Evolutionary conservation across 495 filamentous ascomycete genomes (phyloP).

Genomic region (Podospora fimiseda): DNA sequence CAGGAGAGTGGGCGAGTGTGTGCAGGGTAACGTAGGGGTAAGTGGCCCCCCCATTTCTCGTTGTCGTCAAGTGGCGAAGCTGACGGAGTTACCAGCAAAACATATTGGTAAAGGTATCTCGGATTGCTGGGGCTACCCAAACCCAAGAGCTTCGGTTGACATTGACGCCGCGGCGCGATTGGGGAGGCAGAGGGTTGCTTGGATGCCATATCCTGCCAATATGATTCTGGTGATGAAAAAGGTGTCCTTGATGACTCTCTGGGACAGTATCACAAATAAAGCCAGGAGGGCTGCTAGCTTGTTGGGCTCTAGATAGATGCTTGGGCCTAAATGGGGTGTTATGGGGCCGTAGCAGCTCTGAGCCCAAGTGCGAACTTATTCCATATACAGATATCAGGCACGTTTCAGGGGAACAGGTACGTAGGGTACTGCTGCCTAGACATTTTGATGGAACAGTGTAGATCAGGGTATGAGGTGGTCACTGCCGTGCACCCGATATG

Average conservation of each 20-base stretch:
- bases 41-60: conserved; percentile 28
- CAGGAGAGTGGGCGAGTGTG: conserved; percentile 73
- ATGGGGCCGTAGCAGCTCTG: background rate
- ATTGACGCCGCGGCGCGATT: conserved; percentile 66
- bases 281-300: background rate
- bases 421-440: background rate
- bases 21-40: conserved; percentile 87
- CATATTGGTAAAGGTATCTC: conserved; percentile 62
- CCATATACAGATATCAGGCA: conserved; percentile 1
- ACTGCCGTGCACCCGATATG: too few relatives aligned
- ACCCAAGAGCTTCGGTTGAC: conserved; percentile 58
- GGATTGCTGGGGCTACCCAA: conserved; percentile 38
- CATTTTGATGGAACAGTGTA: background rate
- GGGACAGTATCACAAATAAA: background rate
- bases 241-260: background rate
- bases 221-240: conserved; percentile 19
- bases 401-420: too few relatives aligned
- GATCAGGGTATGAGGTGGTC: too few relatives aligned
- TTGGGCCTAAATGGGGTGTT: conserved; percentile 5
- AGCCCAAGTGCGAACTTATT: background rate
- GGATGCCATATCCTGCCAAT: conserved; percentile 86
- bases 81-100: conserved; percentile 46
- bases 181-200: conserved; percentile 83
- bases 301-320: background rate
- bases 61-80: background rate